Evolutionary conservation across 78 protist species (phyloP).

Genomic region (Planoprotostelium fungivorum): DNA sequence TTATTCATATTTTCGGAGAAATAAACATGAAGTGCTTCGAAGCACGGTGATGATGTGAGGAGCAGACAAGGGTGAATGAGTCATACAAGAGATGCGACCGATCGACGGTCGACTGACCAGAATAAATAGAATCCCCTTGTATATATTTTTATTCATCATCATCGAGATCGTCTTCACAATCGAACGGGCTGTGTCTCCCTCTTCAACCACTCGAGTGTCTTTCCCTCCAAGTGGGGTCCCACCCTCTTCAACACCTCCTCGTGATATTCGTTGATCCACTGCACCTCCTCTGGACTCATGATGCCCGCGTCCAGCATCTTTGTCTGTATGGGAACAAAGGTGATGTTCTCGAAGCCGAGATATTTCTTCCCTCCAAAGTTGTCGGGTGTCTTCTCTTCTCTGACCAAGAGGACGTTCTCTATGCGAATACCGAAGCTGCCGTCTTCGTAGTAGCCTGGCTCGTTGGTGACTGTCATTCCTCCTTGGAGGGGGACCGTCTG

Average conservation of each 20-base stretch:
- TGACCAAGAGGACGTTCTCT: conserved; percentile 72
- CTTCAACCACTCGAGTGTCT: conserved; percentile 15
- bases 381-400: not conserved
- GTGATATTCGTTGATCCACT: conserved; percentile 74
- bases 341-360: conserved; percentile 64
- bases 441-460: conserved; percentile 86
- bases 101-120: no score
- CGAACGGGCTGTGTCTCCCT: conserved; percentile 17
- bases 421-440: conserved; percentile 91
- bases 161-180: no score
- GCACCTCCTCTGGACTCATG: conserved; percentile 42
- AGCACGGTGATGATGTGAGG: no score
- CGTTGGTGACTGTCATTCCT: conserved; percentile 76
- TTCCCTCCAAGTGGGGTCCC: conserved; percentile 11
- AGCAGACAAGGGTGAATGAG: no score
- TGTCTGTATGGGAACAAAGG: conserved; percentile 62
- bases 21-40: no score
- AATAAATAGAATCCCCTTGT: no score
- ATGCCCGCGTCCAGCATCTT: conserved; percentile 56
- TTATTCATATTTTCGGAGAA: no score
- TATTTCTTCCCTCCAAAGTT: conserved; percentile 24
- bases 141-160: no score
- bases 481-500: conserved; percentile 23
- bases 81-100: no score
- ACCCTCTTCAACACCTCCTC: conserved; percentile 18